A percentile compares a stretch with the other conserved stretches of the same genome.
phyloP scores from a whole-genome alignment of 805 yeast genomes.

The Allodekkera sacchari region DNA sequence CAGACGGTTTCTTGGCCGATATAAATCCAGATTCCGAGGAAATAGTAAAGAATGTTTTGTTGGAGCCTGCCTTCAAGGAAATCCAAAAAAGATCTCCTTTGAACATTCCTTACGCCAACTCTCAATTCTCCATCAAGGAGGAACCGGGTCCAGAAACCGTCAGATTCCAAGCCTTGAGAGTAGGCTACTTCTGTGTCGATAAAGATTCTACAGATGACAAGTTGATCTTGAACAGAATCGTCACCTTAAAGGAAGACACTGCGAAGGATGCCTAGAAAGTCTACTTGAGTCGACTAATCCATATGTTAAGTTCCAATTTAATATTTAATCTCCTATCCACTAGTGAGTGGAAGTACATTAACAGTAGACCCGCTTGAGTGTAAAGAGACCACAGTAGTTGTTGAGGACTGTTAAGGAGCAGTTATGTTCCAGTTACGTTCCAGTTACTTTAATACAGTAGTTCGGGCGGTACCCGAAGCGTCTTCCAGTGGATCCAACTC shows the following conservation, averaged over 20 bases:
- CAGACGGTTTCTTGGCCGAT: constrained; percentile 82
- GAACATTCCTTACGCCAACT: constrained; percentile 47
- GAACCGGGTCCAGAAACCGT: constrained; percentile 67
- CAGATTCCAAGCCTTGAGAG: constrained; percentile 95
- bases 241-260: constrained; percentile 81
- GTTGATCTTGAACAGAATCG: constrained; percentile 81
- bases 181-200: constrained; percentile 91
- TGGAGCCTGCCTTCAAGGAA: constrained; percentile 71
- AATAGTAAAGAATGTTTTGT: constrained; percentile 52
- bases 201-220: constrained; percentile 56
- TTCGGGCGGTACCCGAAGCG: too few species aligned
- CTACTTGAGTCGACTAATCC: too few species aligned
- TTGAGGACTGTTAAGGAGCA: too few species aligned
- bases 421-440: too few species aligned
- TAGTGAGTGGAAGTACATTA: too few species aligned
- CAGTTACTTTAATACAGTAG: too few species aligned
- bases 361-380: too few species aligned
- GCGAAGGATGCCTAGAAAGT: constrained; percentile 26
- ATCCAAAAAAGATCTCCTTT: constrained; percentile 68
- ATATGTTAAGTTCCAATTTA: too few species aligned
- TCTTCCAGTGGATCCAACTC: too few species aligned
- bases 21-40: constrained; percentile 75
- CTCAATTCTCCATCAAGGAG: constrained; percentile 68
- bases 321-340: too few species aligned
- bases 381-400: too few species aligned